Conservation (phyloP, 345 rosid species). For the Gossypium bickii region DNA sequence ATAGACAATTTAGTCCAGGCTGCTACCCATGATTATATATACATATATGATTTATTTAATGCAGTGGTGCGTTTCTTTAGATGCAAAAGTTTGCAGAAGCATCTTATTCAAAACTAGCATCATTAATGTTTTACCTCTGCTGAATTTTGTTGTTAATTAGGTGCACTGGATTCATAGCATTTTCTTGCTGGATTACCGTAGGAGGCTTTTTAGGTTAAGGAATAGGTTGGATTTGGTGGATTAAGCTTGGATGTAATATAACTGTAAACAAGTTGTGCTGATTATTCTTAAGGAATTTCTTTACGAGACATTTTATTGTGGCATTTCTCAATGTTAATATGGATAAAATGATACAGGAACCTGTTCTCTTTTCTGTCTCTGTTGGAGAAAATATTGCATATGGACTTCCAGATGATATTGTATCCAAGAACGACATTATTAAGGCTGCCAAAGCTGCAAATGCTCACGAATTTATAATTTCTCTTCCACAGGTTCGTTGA, state of each 20-base stretch:
- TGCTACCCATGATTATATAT: not conserved
- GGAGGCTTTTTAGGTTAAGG: not conserved
- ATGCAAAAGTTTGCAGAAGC: not conserved
- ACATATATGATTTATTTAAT: not conserved
- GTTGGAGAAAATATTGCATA: constrained; percentile 96
- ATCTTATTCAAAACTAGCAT: not conserved
- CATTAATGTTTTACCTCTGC: not conserved
- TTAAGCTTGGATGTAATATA: not conserved
- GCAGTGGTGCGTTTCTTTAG: not conserved
- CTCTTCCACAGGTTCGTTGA: constrained; percentile 79
- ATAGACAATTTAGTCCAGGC: not conserved
- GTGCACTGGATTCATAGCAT: not conserved
- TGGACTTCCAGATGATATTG: constrained; percentile 88
- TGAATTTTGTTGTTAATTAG: not conserved
- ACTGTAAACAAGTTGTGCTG: not conserved
- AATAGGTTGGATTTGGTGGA: not conserved
- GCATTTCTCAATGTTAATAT: constrained; percentile 12
- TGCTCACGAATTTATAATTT: constrained; percentile 90
- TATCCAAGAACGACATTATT: constrained; percentile 82
- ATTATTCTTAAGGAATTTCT: constrained; percentile 1
- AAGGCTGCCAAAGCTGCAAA: constrained; percentile 96
- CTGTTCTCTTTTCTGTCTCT: constrained; percentile 83
- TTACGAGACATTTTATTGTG: constrained; percentile 1
- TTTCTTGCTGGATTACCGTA: not conserved
- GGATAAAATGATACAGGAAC: constrained; percentile 55